Evolutionary conservation across 2,329 filamentous ascomycete species (phyloP), one percentile per base, ranked within the genome.

Genomic region (Ophiostoma australiae): DNA sequence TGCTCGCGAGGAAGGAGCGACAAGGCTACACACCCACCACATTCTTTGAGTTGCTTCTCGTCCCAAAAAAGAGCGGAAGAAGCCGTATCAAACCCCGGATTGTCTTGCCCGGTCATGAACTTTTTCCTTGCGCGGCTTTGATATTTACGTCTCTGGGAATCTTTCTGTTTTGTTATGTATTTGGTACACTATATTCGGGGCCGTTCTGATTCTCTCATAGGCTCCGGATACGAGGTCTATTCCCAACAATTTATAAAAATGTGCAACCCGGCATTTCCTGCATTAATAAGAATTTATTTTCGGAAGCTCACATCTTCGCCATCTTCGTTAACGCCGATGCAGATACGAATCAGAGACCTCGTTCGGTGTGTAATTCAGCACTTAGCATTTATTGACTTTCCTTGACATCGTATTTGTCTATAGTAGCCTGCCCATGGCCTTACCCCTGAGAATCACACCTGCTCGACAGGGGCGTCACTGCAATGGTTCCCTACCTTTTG

Each of bases 391-490:
- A 3, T 44, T 44, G 41, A 17, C 15, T 20, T 31, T 31, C 37
- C 13, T 48, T 48, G 17, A 48, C 17, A 48, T 48, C 44, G 20
- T 48, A 48, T 39, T 39, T n/a, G n/a, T n/a, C n/a, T n/a, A n/a
- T n/a, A n/a, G 44, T 48, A 48, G 52, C 52, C 52, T 58, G 52
- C 23, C 52, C 52, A 27, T 13, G 52, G 52, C 33, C 8, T 65
- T 65, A 65, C 61, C 61, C 61, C 61, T 65, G 61, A 65, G 33
- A 37, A 65, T 65, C 61, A 65, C 61, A 65, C 33, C 61, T 65
- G 61, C 17, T 65, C 20, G 20, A 65, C 33, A 37, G 31, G 61
- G 61, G 37, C 33, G 61, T 65, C 61, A 20, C 31, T 65, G 61
- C 61, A 65, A 65, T 65, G 61, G 61, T 37, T 65, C 33, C 61